Percentiles rank a stretch among this genome's conserved stretches.
Evolutionary conservation across 768 basidiomycete genomes (phyloP).

Genomic region (Psilocybe subaeruginosa): DNA sequence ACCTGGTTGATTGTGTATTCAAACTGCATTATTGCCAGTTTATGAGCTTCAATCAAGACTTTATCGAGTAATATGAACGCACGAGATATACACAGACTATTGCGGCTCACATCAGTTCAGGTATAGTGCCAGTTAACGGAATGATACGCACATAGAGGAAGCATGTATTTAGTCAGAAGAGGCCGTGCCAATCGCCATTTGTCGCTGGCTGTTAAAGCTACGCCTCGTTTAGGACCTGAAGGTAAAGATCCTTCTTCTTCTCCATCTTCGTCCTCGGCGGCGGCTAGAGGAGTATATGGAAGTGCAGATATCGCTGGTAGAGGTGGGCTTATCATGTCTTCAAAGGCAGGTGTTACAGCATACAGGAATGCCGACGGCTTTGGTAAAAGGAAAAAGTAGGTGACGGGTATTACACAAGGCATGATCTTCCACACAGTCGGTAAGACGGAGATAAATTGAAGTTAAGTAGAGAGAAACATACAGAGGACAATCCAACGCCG

Average conservation of each 20-base stretch:
- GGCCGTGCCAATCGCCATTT: slow-evolving; percentile 86
- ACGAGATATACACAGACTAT: slow-evolving; percentile 50
- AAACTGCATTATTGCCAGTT: slow-evolving; percentile 47
- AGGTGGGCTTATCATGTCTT: slow-evolving; percentile 36
- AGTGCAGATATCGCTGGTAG: slow-evolving; percentile 30
- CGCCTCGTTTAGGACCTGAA: slow-evolving; percentile 41
- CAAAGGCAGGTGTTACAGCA: slow-evolving; percentile 37
- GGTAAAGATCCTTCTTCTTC: slow-evolving; percentile 43
- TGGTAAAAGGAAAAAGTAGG: slow-evolving; percentile 82
- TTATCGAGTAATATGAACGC: slow-evolving; percentile 21
- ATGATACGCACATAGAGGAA: slow-evolving; percentile 79
- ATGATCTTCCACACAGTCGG: slow-evolving; percentile 56
- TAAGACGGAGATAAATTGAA: neutral
- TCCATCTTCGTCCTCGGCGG: slow-evolving; percentile 40
- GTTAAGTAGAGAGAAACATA: slow-evolving; percentile 35
- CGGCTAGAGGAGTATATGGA: slow-evolving; percentile 49
- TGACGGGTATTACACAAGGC: slow-evolving; percentile 77
- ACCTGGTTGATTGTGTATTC: slow-evolving; percentile 94
- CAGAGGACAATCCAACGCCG: slow-evolving; percentile 85
- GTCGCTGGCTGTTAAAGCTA: slow-evolving; percentile 65
- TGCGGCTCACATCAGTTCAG: neutral
- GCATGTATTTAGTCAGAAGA: slow-evolving; percentile 82
- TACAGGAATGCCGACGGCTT: slow-evolving; percentile 51
- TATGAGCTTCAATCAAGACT: neutral
- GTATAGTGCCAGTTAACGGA: neutral